Base-by-base conservation (phyloP, 2,329 filamentous ascomycete species). In the Septoria linicola region DNA sequence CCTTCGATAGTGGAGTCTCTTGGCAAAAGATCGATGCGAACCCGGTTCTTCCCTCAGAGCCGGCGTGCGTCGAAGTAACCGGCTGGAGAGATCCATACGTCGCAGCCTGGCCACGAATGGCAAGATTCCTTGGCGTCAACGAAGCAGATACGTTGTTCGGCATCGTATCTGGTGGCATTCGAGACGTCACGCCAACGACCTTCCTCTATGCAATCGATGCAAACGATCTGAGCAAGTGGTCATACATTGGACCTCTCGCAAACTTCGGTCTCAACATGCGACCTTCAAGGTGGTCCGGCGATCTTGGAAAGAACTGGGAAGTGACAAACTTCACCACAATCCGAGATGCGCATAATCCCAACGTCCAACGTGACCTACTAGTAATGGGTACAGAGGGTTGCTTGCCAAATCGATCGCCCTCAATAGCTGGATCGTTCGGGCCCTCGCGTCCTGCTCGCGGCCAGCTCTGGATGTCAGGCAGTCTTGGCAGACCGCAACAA, bases 291-390 rank as follows among this genome's bases (percentile, higher is more conserved):
- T 80, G 77, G 76, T 73, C 71, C 0, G 74, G 76, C 2, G 75
- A 79, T 37, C 67, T 77, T 8, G 77, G 77, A 0, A 66, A 72
- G 8, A 80, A 80, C 44, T 79, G 76, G 75, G 76, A 80, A 55
- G 74, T 74, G 8, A 72, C 69, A 17, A 78, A 76, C 55, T 70
- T 78, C 39, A 63, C 74, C 56, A 73, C 71, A 0, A 63, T 79
- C 13, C 58, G 50, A 1, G 68, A 73, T 13, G 59, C 51, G 10
- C 13, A 65, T 1, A 60, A 67, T 7, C 57, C 58, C 2, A 52
- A 49, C 1, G 43, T 54, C 17, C 64, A 63, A 8, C 63, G 60
- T 32, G 66, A 76, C 25, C 75, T 79, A 43, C 54, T 78, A 17
- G 64, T 78, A 0, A 70, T 76, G 59, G 74, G 76, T 1, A 67